These are phyloP conservation scores for Drosera capensis DNA, from an alignment of 148 eudicot genomes.

Conservation along the genomic window DNA sequence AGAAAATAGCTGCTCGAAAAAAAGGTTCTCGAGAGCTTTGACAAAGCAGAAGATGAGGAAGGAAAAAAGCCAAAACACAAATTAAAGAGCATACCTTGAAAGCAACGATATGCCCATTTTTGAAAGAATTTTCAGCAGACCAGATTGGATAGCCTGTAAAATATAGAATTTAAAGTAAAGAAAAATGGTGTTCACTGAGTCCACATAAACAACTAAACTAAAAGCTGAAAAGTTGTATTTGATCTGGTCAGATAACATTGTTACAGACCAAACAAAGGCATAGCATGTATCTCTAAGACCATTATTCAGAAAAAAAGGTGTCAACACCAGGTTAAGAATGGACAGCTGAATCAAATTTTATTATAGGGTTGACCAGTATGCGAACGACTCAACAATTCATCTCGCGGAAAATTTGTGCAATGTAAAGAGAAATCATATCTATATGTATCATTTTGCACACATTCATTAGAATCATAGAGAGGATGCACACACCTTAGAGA, in stretches of 20 bases:
- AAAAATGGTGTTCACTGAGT: too few species aligned
- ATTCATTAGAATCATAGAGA: not conserved
- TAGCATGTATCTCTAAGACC: too few species aligned
- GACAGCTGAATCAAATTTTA: too few species aligned
- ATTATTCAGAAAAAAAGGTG: too few species aligned
- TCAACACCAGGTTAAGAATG: too few species aligned
- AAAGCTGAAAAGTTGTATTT: too few species aligned
- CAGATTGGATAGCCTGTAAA: conserved; percentile 74
- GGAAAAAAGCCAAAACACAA: not conserved
- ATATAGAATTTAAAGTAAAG: conserved; percentile 1
- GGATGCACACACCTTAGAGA: conserved; percentile 58
- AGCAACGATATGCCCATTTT: conserved; percentile 99
- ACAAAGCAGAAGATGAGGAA: not conserved
- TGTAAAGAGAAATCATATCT: not conserved
- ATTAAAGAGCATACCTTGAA: conserved; percentile 55
- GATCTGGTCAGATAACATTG: too few species aligned
- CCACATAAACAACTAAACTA: too few species aligned
- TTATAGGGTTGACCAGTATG: too few species aligned
- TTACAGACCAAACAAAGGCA: too few species aligned
- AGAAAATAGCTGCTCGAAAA: not conserved
- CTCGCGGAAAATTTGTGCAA: not conserved
- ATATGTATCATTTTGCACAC: not conserved
- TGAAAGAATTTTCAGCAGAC: conserved; percentile 82
- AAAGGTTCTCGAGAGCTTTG: not conserved
- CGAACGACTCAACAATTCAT: too few species aligned